Evolutionary conservation across 1,284 basidiomycete species (phyloP).

Genomic region (Thecaphora thlaspeos): DNA sequence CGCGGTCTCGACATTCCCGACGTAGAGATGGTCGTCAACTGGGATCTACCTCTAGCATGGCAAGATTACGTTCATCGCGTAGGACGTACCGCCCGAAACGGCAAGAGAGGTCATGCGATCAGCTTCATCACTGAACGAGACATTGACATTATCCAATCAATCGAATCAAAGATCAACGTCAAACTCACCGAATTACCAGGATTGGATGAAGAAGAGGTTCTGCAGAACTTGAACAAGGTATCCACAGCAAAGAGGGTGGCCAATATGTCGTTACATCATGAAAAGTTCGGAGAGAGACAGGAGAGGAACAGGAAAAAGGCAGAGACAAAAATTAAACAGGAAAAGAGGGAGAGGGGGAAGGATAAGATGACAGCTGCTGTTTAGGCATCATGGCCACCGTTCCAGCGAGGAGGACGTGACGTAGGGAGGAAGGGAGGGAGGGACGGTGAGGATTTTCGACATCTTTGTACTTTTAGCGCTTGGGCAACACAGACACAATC

Average conservation of each 20-base stretch:
- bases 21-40: conserved; percentile 91
- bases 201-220: conserved; percentile 72
- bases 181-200: conserved; percentile 43
- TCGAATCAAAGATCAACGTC: conserved; percentile 81
- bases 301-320: conserved; percentile 72
- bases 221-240: conserved; percentile 83
- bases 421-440: too few species aligned
- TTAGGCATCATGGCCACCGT: too few species aligned
- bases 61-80: conserved; percentile 67
- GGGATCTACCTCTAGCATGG: conserved; percentile 76
- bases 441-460: too few species aligned
- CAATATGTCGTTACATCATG: conserved; percentile 82
- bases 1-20: conserved; percentile 61
- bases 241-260: conserved; percentile 89
- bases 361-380: too few species aligned
- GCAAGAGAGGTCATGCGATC: conserved; percentile 80
- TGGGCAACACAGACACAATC: too few species aligned
- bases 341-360: neutral
- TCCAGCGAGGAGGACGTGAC: too few species aligned
- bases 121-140: conserved; percentile 94
- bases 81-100: conserved; percentile 87
- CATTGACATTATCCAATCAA: conserved; percentile 75
- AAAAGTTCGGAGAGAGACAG: conserved; percentile 84
- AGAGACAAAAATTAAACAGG: conserved; percentile 18
- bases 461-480: too few species aligned